Conservation (phyloP, 2,329 filamentous ascomycete genomes). For the Botryotinia narcissicola region DNA sequence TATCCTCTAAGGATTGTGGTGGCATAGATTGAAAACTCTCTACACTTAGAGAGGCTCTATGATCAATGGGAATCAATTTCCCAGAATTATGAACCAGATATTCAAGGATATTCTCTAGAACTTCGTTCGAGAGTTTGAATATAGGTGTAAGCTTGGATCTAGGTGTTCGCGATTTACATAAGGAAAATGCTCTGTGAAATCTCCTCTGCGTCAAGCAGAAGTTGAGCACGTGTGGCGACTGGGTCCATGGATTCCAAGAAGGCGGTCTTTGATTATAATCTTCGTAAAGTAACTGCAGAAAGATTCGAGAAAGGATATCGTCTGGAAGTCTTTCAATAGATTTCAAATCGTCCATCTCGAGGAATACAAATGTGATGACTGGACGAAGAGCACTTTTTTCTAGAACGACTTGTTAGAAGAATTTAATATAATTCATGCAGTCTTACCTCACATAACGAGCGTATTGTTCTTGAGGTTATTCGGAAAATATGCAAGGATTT, state of each 20-base stretch:
- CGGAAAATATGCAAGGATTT: background rate
- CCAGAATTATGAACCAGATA: slow-evolving; percentile 50
- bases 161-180: slow-evolving; percentile 13
- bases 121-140: slow-evolving; percentile 24
- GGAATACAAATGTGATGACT: background rate
- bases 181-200: slow-evolving; percentile 19
- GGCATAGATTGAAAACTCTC: slow-evolving; percentile 49
- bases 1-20: slow-evolving; percentile 26
- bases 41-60: slow-evolving; percentile 50
- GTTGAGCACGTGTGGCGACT: slow-evolving; percentile 14
- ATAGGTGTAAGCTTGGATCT: slow-evolving; percentile 21
- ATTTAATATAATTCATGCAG: background rate
- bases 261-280: slow-evolving; percentile 2
- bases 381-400: background rate
- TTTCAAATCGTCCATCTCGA: slow-evolving; percentile 15
- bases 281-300: slow-evolving; percentile 16
- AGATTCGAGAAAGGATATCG: slow-evolving; percentile 21
- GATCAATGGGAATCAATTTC: slow-evolving; percentile 49
- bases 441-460: slow-evolving; percentile 15
- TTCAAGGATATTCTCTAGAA: slow-evolving; percentile 25
- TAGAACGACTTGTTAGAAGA: slow-evolving; percentile 11
- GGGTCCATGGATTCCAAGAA: slow-evolving; percentile 13
- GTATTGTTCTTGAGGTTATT: slow-evolving; percentile 11
- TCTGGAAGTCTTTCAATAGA: slow-evolving; percentile 20
- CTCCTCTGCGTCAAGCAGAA: slow-evolving; percentile 20